Conservation (phyloP, 2,329 filamentous ascomycete genomes). For the Zopfia rhizophila region DNA sequence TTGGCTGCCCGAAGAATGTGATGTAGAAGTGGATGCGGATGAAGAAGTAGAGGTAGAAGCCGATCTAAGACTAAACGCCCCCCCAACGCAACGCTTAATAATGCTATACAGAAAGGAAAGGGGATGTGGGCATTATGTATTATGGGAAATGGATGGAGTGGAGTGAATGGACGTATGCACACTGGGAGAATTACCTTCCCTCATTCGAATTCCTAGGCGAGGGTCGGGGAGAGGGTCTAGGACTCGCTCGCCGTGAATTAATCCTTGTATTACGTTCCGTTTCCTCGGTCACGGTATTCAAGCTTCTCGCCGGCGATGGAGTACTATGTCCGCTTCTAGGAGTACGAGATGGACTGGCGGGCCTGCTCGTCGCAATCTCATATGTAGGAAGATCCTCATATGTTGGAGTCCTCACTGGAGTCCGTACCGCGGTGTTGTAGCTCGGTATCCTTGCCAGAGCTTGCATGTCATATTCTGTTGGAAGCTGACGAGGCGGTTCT, state of each 20-base stretch:
- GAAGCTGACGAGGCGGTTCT: conserved; percentile 10
- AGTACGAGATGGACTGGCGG: conserved; percentile 50
- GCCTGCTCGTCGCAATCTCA: conserved; percentile 57
- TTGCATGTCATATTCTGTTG: conserved; percentile 60
- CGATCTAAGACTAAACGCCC: no score
- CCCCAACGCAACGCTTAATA: no score
- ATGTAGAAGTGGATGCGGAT: no score
- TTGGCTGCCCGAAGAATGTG: no score
- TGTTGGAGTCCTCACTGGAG: conserved; percentile 55
- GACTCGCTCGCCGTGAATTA: conserved; percentile 39
- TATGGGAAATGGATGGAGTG: no score
- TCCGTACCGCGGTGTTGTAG: conserved; percentile 62
- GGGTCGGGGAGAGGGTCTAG: no score
- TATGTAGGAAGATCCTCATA: conserved; percentile 57
- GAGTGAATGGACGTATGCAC: not conserved
- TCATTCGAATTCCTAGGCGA: no score
- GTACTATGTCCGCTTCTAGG: conserved; percentile 42
- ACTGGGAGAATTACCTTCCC: no score
- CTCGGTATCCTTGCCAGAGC: conserved; percentile 61
- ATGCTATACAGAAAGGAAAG: no score
- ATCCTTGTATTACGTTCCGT: conserved; percentile 50
- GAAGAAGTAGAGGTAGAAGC: no score
- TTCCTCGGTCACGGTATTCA: conserved; percentile 49
- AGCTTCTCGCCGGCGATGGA: conserved; percentile 44
- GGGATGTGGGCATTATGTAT: no score